Conservation (phyloP, 1,139 yeast genomes). For the Meyerozyma smithsonii region DNA sequence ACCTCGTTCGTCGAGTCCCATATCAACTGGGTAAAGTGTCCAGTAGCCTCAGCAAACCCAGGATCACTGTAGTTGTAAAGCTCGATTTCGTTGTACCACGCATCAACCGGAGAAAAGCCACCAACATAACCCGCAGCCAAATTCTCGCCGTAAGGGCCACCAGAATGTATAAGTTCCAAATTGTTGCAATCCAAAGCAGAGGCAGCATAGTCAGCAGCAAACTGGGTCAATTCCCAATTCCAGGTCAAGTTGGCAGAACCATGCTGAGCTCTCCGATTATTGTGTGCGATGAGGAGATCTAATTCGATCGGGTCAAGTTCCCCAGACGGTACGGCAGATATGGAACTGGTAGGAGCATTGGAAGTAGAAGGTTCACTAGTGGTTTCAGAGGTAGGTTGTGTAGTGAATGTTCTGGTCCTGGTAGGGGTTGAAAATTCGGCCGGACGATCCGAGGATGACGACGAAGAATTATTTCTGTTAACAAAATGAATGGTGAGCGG, state of each 20-base stretch:
- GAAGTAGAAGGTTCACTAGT: conserved; percentile 19
- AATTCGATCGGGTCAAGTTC: conserved; percentile 19
- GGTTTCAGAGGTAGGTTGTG: conserved; percentile 19
- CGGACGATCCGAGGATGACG: conserved; percentile 9
- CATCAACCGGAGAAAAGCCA: conserved; percentile 49
- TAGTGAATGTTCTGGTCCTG: conserved; percentile 11
- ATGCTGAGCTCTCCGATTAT: conserved; percentile 50
- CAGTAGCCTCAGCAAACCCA: conserved; percentile 40
- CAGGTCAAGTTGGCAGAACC: conserved; percentile 44
- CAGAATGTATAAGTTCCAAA: conserved; percentile 47
- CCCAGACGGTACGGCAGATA: conserved; percentile 12
- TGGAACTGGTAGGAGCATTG: conserved; percentile 12
- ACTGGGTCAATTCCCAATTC: conserved; percentile 43
- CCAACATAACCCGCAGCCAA: conserved; percentile 50
- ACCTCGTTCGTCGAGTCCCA: conserved; percentile 54
- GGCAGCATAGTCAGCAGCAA: conserved; percentile 44
- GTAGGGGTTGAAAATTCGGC: conserved; percentile 13
- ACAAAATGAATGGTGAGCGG: neutral
- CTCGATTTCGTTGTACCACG: conserved; percentile 61
- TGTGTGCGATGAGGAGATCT: conserved; percentile 45
- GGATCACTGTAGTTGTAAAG: conserved; percentile 45
- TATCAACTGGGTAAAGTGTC: conserved; percentile 69
- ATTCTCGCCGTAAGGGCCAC: conserved; percentile 57
- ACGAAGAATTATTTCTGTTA: too few species aligned
- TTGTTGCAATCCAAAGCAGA: conserved; percentile 45